Evolutionary conservation across 2,329 filamentous ascomycete genomes (phyloP), one percentile per base, ranked within the genome.

Genomic region (Chrysosporium queenslandicum): DNA sequence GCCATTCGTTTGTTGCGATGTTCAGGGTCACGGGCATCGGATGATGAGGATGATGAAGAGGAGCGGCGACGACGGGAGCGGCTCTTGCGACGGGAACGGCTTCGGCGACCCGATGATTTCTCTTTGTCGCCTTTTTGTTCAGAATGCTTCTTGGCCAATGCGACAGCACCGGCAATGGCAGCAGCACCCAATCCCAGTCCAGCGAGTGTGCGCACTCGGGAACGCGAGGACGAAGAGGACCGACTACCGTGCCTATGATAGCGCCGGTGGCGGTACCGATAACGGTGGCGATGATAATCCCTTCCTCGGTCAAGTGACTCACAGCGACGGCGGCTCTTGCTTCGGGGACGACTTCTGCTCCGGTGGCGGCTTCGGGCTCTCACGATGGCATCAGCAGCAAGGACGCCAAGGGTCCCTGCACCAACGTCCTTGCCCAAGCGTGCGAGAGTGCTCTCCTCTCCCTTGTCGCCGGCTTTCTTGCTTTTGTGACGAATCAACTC

Each of bases 391-490:
- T 81, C 78, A 14, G 79, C 80, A 45, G 79, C 79, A 30, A 81
- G 72, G 20, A 78, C 81, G 50, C 81, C 81, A 3, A 83, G 63
- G 9, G 78, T 78, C 52, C 78, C 80, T 54, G 80, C 81, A 39
- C 79, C 80, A 36, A 81, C 66, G 41, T 77, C 74, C 58, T 75
- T 69, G 5, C 69, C 68, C 11, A 74, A 53, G 21, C 71, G 76
- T 43, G 76, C 72, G 32, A 76, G 63, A 27, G 73, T 72, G 56
- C 72, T 70, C 7, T 76, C 73, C 46, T 78, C 74, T 25, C 79
- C 80, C 59, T 46, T 50, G 1, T 47, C 41, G 14, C 21, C 20
- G 14, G 80, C 70, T 41, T 71, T 72, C 66, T 77, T 80, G 46
- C 74, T 72, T 56, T 78, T 79, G 58, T 77, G 77, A 47, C 80